Evolutionary conservation across 192 early-diverging fungal species (phyloP).

Genomic region (Podila horticola): DNA sequence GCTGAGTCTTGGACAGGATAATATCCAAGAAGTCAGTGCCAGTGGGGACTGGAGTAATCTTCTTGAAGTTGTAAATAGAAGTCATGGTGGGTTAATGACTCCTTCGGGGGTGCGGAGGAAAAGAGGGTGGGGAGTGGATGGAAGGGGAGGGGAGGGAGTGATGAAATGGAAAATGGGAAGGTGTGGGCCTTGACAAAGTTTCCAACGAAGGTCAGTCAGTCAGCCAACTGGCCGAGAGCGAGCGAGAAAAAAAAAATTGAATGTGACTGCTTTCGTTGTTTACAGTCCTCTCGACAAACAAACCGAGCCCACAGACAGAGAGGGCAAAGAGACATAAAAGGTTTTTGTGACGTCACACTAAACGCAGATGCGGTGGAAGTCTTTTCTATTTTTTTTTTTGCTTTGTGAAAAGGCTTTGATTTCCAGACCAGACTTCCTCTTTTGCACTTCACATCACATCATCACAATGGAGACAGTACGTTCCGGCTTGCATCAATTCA

Average conservation of each 20-base stretch:
- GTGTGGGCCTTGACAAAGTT: too few species aligned
- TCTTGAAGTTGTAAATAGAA: constrained; percentile 97
- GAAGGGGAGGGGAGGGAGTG: not conserved
- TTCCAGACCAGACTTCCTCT: not conserved
- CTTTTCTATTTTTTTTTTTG: not conserved
- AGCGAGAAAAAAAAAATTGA: constrained; percentile 16
- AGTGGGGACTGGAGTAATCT: constrained; percentile 94
- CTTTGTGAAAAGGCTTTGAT: not conserved
- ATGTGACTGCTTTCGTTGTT: not conserved
- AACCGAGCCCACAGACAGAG: not conserved
- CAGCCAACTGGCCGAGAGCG: too few species aligned
- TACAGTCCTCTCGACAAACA: not conserved
- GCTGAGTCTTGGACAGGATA: constrained; percentile 96
- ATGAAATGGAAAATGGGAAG: not conserved
- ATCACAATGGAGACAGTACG: constrained; percentile 52
- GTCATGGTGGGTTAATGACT: constrained; percentile 21
- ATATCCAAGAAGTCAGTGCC: constrained; percentile 97
- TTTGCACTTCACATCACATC: constrained; percentile 21
- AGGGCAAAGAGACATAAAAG: too few species aligned
- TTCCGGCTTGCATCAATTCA: not conserved
- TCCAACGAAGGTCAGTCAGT: not conserved
- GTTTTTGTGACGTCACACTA: not conserved
- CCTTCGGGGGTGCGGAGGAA: constrained; percentile 5
- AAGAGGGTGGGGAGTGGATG: not conserved
- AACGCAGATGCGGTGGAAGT: too few species aligned